Evolutionary conservation across 768 basidiomycete species (phyloP), one percentile per base, ranked within the genome.

Genomic region (Suillus hirtellus): DNA sequence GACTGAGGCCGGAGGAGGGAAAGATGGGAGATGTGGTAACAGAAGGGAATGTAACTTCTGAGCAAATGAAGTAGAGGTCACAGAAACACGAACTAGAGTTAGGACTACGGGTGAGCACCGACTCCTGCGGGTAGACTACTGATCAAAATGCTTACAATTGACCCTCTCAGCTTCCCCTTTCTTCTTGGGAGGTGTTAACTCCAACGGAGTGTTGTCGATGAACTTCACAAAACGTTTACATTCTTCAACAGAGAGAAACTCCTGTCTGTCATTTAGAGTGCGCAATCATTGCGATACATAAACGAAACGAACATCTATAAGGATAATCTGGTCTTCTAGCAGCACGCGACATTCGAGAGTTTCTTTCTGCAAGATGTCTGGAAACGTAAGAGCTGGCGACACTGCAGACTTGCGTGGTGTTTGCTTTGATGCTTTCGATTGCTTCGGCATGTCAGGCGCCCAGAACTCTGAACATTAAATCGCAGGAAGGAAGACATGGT

Each of bases 131-230:
- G 42, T 17, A 40, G 42, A 21, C 17, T 27, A 60, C n/a, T 14
- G n/a, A 24, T 38, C 24, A 37, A n/a, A 21, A 42, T 15, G 72
- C 83, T 65, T 69, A 89, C 89, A 80, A 73, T 91, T 92, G 11
- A 89, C 81, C 63, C 90, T 75, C 21, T 84, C 85, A 1, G 90
- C 90, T 70, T 92, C 89, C 10, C 88, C 90, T 63, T 81, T 79
- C 73, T 89, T 89, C 77, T 87, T 87, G 3, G 89, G 86, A 12
- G 87, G 88, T 0, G 88, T 88, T 4, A 89, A 79, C 67, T 88
- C 86, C 15, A 90, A 78, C 27, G 85, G 84, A 17, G 87, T 78
- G 43, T 67, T 71, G 59, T 88, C 84, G 60, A 90, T 84, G 74
- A 89, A 86, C 62, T 82, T 80, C 38, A 84, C 77, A 67, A 81